Evolutionary conservation across 164 flowering plant genomes (phyloP).

Genomic region (Houttuynia cordata): DNA sequence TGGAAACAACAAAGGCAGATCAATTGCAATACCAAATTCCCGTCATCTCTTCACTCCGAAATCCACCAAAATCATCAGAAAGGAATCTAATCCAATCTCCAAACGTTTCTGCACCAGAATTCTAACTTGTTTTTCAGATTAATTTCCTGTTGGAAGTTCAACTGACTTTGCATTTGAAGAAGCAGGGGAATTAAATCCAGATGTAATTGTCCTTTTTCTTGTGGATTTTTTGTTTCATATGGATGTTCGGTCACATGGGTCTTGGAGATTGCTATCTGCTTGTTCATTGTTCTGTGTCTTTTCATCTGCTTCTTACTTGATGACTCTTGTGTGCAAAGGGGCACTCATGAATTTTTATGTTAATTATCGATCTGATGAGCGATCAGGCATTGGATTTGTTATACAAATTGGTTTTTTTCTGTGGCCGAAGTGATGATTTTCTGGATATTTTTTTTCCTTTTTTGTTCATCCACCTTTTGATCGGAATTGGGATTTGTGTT

Average conservation of each 20-base stretch:
- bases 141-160: not conserved
- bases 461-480: not conserved
- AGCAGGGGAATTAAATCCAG: not conserved
- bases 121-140: slow-evolving; percentile 1
- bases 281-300: not conserved
- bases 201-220: slow-evolving; percentile 7
- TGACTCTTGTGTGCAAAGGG: not conserved
- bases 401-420: not conserved
- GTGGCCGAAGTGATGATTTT: not conserved
- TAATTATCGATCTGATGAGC: no score
- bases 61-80: not conserved
- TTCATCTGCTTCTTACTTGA: not conserved
- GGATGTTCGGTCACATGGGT: not conserved
- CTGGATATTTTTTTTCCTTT: not conserved
- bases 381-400: not conserved
- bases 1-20: not conserved
- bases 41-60: not conserved
- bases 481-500: not conserved
- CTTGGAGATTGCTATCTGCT: not conserved
- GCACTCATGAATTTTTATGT: no score
- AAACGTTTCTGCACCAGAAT: slow-evolving; percentile 6
- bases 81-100: not conserved
- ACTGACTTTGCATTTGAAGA: slow-evolving; percentile 7
- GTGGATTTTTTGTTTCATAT: no score
- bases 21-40: not conserved